Evolutionary conservation across 1,139 yeast genomes (phyloP), one percentile per base, ranked within the genome.

Genomic region (Hyphopichia pseudoburtonii): DNA sequence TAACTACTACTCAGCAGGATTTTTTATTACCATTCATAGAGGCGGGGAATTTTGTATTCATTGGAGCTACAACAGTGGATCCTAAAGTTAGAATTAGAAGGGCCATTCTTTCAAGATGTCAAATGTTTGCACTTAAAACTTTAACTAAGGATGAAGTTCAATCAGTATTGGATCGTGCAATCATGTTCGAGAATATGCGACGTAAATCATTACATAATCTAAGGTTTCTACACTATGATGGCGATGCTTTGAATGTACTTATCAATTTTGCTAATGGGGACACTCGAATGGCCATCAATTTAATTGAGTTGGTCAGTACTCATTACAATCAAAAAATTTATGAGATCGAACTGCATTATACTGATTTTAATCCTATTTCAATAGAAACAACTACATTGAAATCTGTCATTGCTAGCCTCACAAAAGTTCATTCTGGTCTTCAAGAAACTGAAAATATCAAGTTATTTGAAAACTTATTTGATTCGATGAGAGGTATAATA

Each of bases 21-120:
- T 70, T 58, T 46, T 51, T 71, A 11, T 51, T 71, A 9, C 70
- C 74, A 0, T 62, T 62, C 34, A 49, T 71, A 2, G 77, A 71
- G 42, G 51, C 57, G 9, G 76, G 76, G 1, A 48, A 50, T 23
- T 66, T 70, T 44, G 65, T 62, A 4, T 68, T 71, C 38, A 61
- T 71, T 16, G 76, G 76, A 2, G 76, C 76, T n/a, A 70, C 77
- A 4, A 66, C 74, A 0, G 52, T 54, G 3, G 50, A 58, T 21
- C 69, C 72, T 3, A 51, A 45, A 4, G 43, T 48, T 21, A 48
- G 73, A 28, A 51, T 71, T 9, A 54, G 73, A 16, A 48, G 54
- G 14, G 76, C 76, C 5, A 60, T 71, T 4, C 39, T 64, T 16
- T 69, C 75, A 0, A 45, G 77, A 33, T 70, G 76, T 43, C 76